Base-by-base conservation (phyloP, 2,329 filamentous ascomycete genomes). In the Penicillium sp. region DNA sequence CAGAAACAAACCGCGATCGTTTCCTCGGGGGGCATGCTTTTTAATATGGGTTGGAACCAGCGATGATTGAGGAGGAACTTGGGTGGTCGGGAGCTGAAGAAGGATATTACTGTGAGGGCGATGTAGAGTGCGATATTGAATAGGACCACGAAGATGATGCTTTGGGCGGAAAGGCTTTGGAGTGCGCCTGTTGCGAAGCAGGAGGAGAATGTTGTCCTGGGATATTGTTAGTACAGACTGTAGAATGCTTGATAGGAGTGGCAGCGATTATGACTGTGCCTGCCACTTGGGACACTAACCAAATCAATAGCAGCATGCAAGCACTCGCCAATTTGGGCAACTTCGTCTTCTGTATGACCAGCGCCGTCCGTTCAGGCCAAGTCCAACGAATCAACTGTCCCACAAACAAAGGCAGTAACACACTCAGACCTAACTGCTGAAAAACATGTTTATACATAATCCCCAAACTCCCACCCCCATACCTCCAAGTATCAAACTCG, bases 1-100 rank as follows among this genome's bases (percentile, higher is more conserved):
- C 89, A 91, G 75, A 91, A 91, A 68, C 89, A 91, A 15, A 91
- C 85, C 0, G 90, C 88, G 54, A 91, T 85, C 0, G 89, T 85
- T 68, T 91, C 86, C 61, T 85, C 83, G 40, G 83, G 84, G 0
- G 83, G 77, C 72, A 90, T 64, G 28, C 63, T 66, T 38, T 64
- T 67, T 42, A 79, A 73, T 2, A 77, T 51, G n/a, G 62, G 53
- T 15, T 64, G 57, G 2, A 60, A 66, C 71, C 66, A 72, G 10
- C 35, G 26, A 2, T 58, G 56, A 22, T 64, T 66, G 5, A 57
- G 62, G 2, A 76, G 63, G 2, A 68, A 42, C 8, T 49, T 61
- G 0, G 77, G 77, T 6, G 77, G 77, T 4, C 72, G 81, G 69
- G 83, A 86, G 38, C 82, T 75, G 2, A 84, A 73, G 1, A 82